A percentile compares a stretch with the other conserved stretches of the same genome.
Conservation (phyloP, 495 filamentous ascomycete species). For the Aspergillus nanangensis region DNA sequence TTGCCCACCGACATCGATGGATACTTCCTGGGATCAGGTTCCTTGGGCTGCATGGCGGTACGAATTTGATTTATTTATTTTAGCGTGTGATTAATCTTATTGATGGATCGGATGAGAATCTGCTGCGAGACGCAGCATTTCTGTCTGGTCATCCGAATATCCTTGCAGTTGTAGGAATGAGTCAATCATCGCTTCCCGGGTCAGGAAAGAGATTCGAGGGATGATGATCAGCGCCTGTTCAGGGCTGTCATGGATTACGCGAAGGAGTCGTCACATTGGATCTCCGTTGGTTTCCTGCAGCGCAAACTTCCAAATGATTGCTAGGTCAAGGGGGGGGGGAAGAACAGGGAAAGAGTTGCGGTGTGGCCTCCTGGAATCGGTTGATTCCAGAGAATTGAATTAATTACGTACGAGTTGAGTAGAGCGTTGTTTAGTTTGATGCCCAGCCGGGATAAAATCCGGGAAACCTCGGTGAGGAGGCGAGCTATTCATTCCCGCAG, state of each 20-base stretch:
- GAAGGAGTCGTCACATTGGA: not conserved
- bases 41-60: not conserved
- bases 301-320: slow-evolving; percentile 4
- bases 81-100: not conserved
- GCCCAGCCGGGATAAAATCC: not conserved
- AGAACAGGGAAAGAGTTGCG: slow-evolving; percentile 13
- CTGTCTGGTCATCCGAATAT: not conserved
- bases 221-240: slow-evolving; percentile 3
- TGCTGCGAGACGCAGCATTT: not conserved
- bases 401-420: too few relatives aligned
- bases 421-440: too few relatives aligned
- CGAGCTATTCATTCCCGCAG: not conserved
- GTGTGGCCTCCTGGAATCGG: slow-evolving; percentile 6
- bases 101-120: not conserved
- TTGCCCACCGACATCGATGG: not conserved
- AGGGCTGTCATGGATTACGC: slow-evolving; percentile 1
- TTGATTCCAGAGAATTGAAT: too few relatives aligned
- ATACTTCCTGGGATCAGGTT: not conserved
- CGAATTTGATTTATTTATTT: not conserved
- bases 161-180: slow-evolving; percentile 12
- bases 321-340: not conserved
- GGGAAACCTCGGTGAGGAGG: not conserved
- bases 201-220: not conserved
- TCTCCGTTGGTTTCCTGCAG: slow-evolving; percentile 1
- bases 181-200: slow-evolving; percentile 4